Evolutionary conservation across 1,139 yeast species (phyloP), one percentile per base, ranked within the genome.

Genomic region (Yamadazyma spencermartinsiae): DNA sequence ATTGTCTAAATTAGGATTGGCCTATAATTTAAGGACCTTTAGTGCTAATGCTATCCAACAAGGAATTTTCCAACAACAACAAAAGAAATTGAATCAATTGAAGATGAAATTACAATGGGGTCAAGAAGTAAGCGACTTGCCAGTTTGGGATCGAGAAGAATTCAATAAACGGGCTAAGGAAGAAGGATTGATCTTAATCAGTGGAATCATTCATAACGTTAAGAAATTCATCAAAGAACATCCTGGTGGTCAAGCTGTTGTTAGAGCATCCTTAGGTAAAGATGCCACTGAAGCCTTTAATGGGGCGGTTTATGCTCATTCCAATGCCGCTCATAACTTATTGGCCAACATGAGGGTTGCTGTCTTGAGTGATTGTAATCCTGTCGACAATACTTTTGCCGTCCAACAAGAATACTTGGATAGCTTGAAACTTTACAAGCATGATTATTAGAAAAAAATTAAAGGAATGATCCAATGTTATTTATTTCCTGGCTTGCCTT

Each of bases 231-330:
- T 92, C 54, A 83, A 84, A 53, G 89, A 86, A 58, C 99, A 92
- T 67, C 99, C 99, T 45, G 99, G 99, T 76, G 99, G 99, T 52
- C 84, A 81, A 61, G 88, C 95, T 37, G 76, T 92, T 52, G 73
- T 92, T 49, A 75, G 80, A 59, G 86, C 95, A 29, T 89, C 96
- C 8, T 72, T 85, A 49, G 98, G 98, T 58, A 90, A 88, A 68
- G 98, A 92, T 64, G 97, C 96, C 36, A 89, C 98, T 29, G 86
- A 87, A 56, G 98, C 96, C 2, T 92, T 92, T 76, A 89, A 89
- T 62, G 98, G 98, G 57, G 98, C 96, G 57, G 98, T 92, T 32
- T 92, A 92, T 64, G 83, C 87, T 38, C 98, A 92, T 68, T 87
- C 97, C 33, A 92, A 90, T 58, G 98, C 98, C 47, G 98, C 97